Percentiles rank a stretch among this genome's conserved stretches.
phyloP scores from a whole-genome alignment of 176 grass and related monocot genomes.

The Avena eriantha region DNA sequence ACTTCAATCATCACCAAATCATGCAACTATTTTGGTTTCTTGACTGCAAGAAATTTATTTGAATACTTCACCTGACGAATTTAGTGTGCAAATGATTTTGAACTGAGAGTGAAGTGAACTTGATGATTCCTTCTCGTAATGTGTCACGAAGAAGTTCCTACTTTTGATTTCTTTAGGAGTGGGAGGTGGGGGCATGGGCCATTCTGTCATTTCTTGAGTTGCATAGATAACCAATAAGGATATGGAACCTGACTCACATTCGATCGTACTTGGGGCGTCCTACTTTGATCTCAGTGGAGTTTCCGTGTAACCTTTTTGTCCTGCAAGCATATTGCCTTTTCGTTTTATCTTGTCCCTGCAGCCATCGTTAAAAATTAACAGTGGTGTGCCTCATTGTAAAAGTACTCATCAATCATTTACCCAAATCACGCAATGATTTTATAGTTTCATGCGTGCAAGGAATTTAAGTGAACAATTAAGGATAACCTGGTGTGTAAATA shows the following conservation, averaged over 20 bases:
- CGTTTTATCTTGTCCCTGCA: constrained; percentile 30
- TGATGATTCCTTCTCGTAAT: not conserved
- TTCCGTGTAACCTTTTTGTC: constrained; percentile 27
- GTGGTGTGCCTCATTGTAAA: not conserved
- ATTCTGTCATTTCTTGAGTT: not conserved
- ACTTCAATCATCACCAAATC: not conserved
- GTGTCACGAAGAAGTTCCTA: too few species aligned
- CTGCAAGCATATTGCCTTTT: constrained; percentile 37
- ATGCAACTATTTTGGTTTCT: not conserved
- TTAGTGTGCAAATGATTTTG: not conserved
- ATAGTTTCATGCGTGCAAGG: not conserved
- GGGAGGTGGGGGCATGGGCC: not conserved
- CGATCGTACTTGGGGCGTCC: not conserved
- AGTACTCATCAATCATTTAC: constrained; percentile 17
- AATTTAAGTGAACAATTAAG: not conserved
- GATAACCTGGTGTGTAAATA: not conserved
- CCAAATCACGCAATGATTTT: not conserved
- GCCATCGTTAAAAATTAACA: not conserved
- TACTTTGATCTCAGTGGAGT: not conserved
- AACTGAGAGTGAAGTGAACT: not conserved
- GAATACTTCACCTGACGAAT: not conserved
- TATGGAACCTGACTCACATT: constrained; percentile 38
- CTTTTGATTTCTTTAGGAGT: not conserved
- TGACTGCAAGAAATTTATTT: not conserved
- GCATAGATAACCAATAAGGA: not conserved